Evolutionary conservation across 441 rosid species (phyloP), one percentile per base, ranked within the genome.

Genomic region (Raphanus hybrid): DNA sequence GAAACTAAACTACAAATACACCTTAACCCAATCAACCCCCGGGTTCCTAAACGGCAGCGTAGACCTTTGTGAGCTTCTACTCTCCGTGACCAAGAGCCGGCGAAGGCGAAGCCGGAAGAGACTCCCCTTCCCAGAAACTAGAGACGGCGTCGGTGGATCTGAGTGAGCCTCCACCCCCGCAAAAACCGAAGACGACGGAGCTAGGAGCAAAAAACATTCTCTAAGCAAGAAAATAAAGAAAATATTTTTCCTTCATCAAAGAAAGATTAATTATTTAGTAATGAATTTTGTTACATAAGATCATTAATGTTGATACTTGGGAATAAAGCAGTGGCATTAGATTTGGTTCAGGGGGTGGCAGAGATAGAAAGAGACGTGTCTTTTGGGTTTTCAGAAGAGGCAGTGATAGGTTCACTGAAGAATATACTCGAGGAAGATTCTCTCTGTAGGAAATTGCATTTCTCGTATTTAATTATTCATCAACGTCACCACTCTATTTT

Each of bases 381-480:
- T 35, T 55, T 72, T 78, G 81, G 69, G 64, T 67, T 67, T 15
- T 72, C 48, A 72, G 69, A 78, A 67, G 73, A 67, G 77, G 76
- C 74, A 66, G 75, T 64, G 69, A 59, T 50, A 43, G 4, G 6
- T 54, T 26, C 39, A 16, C 52, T 41, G 57, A 65, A 71, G 67
- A 57, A 77, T 77, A 77, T 71, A 41, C 76, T n/a, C 45, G 2
- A 65, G 52, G n/a, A 71, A 18, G 54, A 77, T 77, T 57, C 75
- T 71, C 76, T 71, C 71, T 55, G 6, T 70, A 1, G 8, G 20
- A 76, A 69, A 61, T 68, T 61, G 29, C 68, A 34, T 48, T 67
- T 67, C 55, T 1, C 6, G 61, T 45, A 32, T 59, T 48, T 75
- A 10, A 23, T 14, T 62, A 10, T 70, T 55, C 37, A 37, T 54